Percentiles rank a stretch among this genome's conserved stretches.
Evolutionary conservation across 2,329 filamentous ascomycete genomes (phyloP).

Genomic region (Atkinsonella hypoxylon): DNA sequence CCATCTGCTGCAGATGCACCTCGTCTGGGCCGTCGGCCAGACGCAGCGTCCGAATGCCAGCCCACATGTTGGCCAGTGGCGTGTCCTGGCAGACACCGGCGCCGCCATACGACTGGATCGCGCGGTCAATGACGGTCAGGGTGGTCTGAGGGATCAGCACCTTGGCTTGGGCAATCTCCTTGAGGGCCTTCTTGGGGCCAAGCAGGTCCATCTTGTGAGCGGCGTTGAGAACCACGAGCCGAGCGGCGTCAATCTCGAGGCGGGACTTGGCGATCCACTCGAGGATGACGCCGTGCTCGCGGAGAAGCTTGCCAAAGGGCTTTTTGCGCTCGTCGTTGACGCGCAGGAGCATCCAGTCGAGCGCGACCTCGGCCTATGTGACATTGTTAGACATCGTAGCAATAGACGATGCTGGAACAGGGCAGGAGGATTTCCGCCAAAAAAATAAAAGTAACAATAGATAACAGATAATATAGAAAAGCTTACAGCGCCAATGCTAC

Average conservation of each 20-base stretch:
- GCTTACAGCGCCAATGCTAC: conserved; percentile 69
- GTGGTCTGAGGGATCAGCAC: conserved; percentile 75
- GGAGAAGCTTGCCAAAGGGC: conserved; percentile 78
- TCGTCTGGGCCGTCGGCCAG: conserved; percentile 94
- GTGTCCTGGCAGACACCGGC: conserved; percentile 92
- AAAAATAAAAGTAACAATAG: neutral
- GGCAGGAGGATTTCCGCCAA: neutral
- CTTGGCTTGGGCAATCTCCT: conserved; percentile 93
- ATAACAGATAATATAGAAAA: too few relatives aligned
- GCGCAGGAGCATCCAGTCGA: conserved; percentile 90
- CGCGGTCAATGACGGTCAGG: conserved; percentile 82
- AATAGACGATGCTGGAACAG: neutral
- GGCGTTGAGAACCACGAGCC: conserved; percentile 84
- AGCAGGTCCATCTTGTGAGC: conserved; percentile 87
- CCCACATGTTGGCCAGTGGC: conserved; percentile 76
- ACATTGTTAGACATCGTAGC: neutral
- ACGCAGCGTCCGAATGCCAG: conserved; percentile 66
- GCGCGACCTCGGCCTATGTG: conserved; percentile 62
- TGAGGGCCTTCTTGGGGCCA: conserved; percentile 78
- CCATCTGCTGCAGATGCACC: conserved; percentile 78
- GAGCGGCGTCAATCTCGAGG: conserved; percentile 86
- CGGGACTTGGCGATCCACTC: conserved; percentile 89
- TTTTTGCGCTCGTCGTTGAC: conserved; percentile 88
- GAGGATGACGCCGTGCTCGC: conserved; percentile 85
- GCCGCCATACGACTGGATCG: conserved; percentile 83